These are phyloP conservation scores for Ceratocystiopsis brevicomis DNA, from an alignment of 2,329 filamentous ascomycete genomes.

Conservation along the genomic window DNA sequence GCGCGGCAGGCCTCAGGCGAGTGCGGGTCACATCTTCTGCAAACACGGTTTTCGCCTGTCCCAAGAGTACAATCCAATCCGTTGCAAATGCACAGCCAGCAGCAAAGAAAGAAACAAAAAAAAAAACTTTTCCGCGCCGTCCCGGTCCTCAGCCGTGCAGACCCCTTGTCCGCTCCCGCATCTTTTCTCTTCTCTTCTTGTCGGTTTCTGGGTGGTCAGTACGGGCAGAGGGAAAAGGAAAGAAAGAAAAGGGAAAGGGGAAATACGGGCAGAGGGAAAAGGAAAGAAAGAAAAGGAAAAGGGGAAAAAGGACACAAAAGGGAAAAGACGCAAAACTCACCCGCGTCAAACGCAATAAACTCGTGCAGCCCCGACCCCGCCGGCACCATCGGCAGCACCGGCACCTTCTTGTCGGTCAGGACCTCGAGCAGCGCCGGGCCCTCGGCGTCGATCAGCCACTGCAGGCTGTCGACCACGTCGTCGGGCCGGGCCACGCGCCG, in stretches of 20 bases:
- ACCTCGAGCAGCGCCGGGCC: constrained; percentile 90
- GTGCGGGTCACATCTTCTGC: too few relatives aligned
- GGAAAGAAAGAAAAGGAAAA: not conserved
- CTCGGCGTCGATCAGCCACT: constrained; percentile 76
- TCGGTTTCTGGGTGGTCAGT: constrained; percentile 39
- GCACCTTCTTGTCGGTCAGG: constrained; percentile 76
- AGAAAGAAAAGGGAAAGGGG: not conserved
- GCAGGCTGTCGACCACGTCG: constrained; percentile 58
- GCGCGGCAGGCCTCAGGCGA: too few relatives aligned
- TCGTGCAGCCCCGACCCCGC: constrained; percentile 75
- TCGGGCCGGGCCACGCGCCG: constrained; percentile 53
- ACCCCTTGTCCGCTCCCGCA: constrained; percentile 42
- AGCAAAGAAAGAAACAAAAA: not conserved
- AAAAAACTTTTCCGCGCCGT: not conserved
- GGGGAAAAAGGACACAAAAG: too few relatives aligned
- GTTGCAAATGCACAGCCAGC: too few relatives aligned
- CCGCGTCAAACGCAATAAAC: constrained; percentile 74
- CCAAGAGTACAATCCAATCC: too few relatives aligned
- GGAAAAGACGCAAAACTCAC: constrained; percentile 37
- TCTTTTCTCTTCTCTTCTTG: constrained; percentile 44
- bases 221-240: not conserved
- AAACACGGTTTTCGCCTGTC: too few relatives aligned
- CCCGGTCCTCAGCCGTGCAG: constrained; percentile 20
- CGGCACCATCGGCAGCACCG: constrained; percentile 95
- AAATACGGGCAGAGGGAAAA: too few relatives aligned